Evolutionary conservation across 805 yeast genomes (phyloP).

Genomic region (Candida golubevii): DNA sequence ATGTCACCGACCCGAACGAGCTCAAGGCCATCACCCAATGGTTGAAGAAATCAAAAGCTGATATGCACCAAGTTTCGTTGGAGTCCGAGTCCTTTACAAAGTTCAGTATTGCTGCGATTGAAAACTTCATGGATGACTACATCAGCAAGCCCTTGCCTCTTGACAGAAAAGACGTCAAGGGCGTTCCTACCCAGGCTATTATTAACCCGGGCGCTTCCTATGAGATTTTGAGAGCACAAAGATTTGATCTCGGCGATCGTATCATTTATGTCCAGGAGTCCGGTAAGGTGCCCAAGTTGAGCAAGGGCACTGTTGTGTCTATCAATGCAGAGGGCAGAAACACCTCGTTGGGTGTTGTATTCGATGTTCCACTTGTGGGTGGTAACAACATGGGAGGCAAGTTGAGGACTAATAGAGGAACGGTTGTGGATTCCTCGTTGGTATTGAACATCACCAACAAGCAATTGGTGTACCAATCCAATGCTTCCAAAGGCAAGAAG

Average conservation of each 20-base stretch:
- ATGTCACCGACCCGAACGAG: slow-evolving; percentile 37
- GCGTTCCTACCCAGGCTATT: slow-evolving; percentile 82
- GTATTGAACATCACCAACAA: slow-evolving; percentile 71
- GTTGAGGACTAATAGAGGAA: slow-evolving; percentile 73
- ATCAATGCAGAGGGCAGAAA: slow-evolving; percentile 54
- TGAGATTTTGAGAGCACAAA: slow-evolving; percentile 67
- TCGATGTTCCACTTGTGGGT: slow-evolving; percentile 77
- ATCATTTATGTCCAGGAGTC: slow-evolving; percentile 78
- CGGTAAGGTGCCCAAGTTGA: slow-evolving; percentile 84
- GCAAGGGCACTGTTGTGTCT: slow-evolving; percentile 87
- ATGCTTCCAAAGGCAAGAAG: slow-evolving; percentile 47
- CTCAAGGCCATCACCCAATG: slow-evolving; percentile 42
- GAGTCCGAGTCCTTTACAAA: slow-evolving; percentile 76
- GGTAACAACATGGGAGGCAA: slow-evolving; percentile 82
- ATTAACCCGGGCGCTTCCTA: slow-evolving; percentile 71
- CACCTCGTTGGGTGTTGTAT: slow-evolving; percentile 68
- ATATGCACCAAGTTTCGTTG: slow-evolving; percentile 60
- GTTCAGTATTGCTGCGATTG: slow-evolving; percentile 63
- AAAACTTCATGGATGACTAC: slow-evolving; percentile 49
- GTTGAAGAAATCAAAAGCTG: slow-evolving; percentile 46
- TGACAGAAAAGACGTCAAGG: slow-evolving; percentile 57
- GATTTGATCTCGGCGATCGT: slow-evolving; percentile 84
- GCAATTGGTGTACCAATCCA: slow-evolving; percentile 74
- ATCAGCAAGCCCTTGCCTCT: slow-evolving; percentile 41
- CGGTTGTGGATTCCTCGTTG: slow-evolving; percentile 74